A percentile compares a stretch with the other conserved stretches of the same genome.
Conservation (phyloP, 495 filamentous ascomycete species). For the Extremus antarcticus region DNA sequence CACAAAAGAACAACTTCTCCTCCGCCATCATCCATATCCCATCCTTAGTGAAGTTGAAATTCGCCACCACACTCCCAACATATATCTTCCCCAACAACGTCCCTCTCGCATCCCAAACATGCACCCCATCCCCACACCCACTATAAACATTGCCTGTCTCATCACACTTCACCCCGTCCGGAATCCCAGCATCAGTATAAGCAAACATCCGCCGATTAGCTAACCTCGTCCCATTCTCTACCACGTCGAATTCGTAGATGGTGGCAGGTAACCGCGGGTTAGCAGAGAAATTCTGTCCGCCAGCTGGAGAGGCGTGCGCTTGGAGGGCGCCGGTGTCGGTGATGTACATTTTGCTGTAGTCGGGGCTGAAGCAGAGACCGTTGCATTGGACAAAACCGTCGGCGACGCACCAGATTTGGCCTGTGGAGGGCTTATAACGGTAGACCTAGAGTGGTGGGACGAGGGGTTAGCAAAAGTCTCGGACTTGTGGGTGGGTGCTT, state of each 20-base stretch:
- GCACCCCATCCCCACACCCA: conserved; percentile 37
- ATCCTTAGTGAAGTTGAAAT: conserved; percentile 9
- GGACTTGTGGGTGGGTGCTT: too few species aligned
- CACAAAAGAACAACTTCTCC: conserved; percentile 7
- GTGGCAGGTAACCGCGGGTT: conserved; percentile 21
- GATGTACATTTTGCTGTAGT: conserved; percentile 39
- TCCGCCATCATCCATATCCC: conserved; percentile 4
- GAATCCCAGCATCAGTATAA: conserved; percentile 23
- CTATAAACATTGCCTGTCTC: conserved; percentile 36
- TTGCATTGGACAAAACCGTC: conserved; percentile 41
- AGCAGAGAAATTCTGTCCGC: not conserved
- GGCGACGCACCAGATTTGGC: conserved; percentile 39
- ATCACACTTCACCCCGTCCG: conserved; percentile 36
- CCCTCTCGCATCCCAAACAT: conserved; percentile 29
- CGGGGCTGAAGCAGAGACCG: conserved; percentile 39
- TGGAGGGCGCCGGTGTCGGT: conserved; percentile 32
- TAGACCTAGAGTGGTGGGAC: too few species aligned
- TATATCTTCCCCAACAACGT: conserved; percentile 33
- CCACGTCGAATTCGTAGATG: conserved; percentile 29
- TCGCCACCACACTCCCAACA: conserved; percentile 23
- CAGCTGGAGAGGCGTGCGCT: not conserved
- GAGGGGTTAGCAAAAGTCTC: too few species aligned
- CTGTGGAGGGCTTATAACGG: conserved; percentile 40
- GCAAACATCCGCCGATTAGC: conserved; percentile 26
- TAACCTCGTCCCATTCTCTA: conserved; percentile 19